These are phyloP conservation scores for Trichoderma lentiforme DNA, from an alignment of 2,329 filamentous ascomycete species.

Conservation along the genomic window DNA sequence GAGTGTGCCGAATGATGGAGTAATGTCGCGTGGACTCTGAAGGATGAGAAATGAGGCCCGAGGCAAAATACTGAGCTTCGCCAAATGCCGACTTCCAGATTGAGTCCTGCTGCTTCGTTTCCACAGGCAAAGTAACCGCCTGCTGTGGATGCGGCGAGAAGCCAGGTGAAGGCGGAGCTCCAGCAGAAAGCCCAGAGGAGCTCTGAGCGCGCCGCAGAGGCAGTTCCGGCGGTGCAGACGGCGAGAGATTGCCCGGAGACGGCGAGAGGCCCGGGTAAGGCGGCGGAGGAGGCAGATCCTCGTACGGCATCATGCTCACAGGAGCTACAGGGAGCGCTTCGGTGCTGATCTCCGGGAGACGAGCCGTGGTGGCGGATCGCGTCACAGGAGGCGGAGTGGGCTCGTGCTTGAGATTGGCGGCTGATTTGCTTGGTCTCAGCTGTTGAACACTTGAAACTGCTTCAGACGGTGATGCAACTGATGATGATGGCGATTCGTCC, in stretches of 20 bases:
- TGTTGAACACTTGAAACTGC: neutral
- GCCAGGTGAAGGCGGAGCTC: neutral
- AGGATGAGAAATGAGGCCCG: constrained; percentile 61
- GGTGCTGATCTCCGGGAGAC: neutral
- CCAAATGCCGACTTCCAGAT: constrained; percentile 48
- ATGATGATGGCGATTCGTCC: neutral
- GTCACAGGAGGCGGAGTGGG: neutral
- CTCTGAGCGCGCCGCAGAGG: constrained; percentile 10
- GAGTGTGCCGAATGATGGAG: constrained; percentile 64
- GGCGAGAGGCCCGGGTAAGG: neutral
- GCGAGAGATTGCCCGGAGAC: neutral
- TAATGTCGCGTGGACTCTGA: constrained; percentile 63
- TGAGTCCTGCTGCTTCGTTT: constrained; percentile 18
- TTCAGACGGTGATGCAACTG: neutral
- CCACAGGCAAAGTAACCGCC: neutral
- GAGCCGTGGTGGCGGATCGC: neutral
- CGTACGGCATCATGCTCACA: constrained; percentile 10
- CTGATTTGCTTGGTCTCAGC: constrained; percentile 21
- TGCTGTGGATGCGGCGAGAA: neutral
- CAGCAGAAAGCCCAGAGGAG: neutral
- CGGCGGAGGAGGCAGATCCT: constrained; percentile 13
- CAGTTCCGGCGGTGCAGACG: neutral
- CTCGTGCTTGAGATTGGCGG: constrained; percentile 13
- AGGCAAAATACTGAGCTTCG: constrained; percentile 63
- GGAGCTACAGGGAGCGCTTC: neutral